Percentiles rank a stretch among this genome's conserved stretches.
Evolutionary conservation across 2,329 filamentous ascomycete genomes (phyloP).

Genomic region (Monilinia fructigena): DNA sequence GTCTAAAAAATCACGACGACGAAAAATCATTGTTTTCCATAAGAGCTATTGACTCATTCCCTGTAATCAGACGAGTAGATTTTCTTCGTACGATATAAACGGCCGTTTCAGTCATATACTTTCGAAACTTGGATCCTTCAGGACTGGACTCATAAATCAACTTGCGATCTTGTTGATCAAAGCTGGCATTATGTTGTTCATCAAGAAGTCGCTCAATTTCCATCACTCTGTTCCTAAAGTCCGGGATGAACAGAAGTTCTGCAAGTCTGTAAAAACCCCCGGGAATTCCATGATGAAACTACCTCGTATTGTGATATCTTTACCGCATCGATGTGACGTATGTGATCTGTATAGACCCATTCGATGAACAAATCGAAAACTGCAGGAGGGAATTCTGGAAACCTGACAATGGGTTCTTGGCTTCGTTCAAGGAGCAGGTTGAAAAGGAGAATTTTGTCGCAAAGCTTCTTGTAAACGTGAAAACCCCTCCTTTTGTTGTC

Average conservation of each 20-base stretch:
- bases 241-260: background rate
- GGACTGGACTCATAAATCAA: background rate
- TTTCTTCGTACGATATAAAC: background rate
- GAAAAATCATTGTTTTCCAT: background rate
- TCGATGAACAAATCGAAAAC: background rate
- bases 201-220: background rate
- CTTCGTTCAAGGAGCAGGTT: background rate
- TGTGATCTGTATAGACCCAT: background rate
- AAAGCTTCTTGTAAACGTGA: background rate
- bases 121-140: background rate
- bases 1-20: background rate
- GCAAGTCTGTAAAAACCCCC: background rate
- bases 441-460: background rate
- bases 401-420: background rate
- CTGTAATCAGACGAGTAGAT: background rate
- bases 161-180: no score
- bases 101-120: background rate
- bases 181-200: no score
- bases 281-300: background rate
- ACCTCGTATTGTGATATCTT: background rate
- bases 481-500: background rate
- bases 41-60: no score
- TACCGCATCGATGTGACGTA: background rate
- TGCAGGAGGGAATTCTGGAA: background rate
- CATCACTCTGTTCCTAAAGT: background rate